Base-by-base conservation (phyloP, 169 alveolate species). In the Eimeria necatrix region DNA sequence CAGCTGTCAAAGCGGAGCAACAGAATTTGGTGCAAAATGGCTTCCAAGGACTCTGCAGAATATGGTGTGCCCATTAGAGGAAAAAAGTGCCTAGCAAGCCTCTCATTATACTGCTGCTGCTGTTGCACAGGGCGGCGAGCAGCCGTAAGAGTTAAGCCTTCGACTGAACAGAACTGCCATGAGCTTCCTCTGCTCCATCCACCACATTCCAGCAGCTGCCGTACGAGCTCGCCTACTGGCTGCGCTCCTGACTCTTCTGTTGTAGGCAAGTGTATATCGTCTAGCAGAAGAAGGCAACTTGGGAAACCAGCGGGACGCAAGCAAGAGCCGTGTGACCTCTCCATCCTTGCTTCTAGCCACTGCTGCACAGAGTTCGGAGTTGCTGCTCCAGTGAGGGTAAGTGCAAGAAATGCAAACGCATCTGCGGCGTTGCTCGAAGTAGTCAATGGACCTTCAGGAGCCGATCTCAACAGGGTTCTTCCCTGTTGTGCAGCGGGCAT, bases 311-410 rank as follows among this genome's bases (percentile, higher is more conserved):
- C 18, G 24, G 92, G 92, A 4, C 92, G 92, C 59, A 84, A 26
- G 48, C 53, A 56, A 0, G 56, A 56, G 51, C 61, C 48, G 46
- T 60, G 92, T 26, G 73, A 32, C 61, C 49, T 84, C 92, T 98
- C 99, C 88, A 98, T 96, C 93, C 98, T 98, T 53, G 96, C 97
- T 81, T 98, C 99, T 87, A 98, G 97, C 70, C 98, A 98, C 88
- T 98, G 99, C 97, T 98, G 98, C n/a, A 98, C 97, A 92, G 97
- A 97, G 89, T 96, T 98, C 10, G 99, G 98, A 14, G 98, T 96
- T 24, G 99, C 98, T 94, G 98, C 98, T n/a, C 99, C 99, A n/a
- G 99, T 97, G 89, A 98, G 98, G 20, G 99, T 98, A 78, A 99
- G 97, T 73, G 80, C 26, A 20, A 84, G 92, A 41, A 84, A 84